Evolutionary conservation across 495 filamentous ascomycete genomes (phyloP).

Genomic region (Lepidopterella palustris): DNA sequence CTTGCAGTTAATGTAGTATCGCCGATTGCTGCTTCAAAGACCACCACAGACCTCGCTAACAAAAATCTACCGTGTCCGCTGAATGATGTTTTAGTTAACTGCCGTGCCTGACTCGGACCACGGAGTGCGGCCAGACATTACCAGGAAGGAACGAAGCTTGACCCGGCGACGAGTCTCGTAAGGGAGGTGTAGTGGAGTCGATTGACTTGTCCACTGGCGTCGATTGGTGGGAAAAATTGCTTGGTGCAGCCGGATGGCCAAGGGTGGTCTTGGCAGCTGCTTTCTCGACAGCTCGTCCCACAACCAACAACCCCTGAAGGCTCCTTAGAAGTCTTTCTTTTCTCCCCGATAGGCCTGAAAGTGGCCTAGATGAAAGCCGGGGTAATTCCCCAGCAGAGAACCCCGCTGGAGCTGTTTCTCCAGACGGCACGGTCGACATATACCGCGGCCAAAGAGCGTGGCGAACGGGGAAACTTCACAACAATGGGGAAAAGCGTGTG

Average conservation of each 20-base stretch:
- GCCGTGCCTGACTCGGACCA: too few relatives aligned
- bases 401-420: background rate
- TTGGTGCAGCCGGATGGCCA: too few relatives aligned
- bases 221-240: background rate
- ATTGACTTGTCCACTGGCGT: too few relatives aligned
- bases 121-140: too few relatives aligned
- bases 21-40: background rate
- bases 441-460: background rate
- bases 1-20: background rate
- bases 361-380: background rate
- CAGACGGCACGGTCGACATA: background rate
- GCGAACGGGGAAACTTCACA: background rate
- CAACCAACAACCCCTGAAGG: background rate
- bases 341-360: background rate
- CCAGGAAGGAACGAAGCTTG: too few relatives aligned
- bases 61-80: too few relatives aligned
- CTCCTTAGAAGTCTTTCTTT: background rate
- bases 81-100: too few relatives aligned
- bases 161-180: too few relatives aligned
- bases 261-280: background rate
- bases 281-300: background rate
- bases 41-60: too few relatives aligned
- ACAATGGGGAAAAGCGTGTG: background rate
- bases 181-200: too few relatives aligned
- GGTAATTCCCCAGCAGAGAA: background rate